Conservation (phyloP, 805 yeast genomes). For the Starmerella etchellsii region DNA sequence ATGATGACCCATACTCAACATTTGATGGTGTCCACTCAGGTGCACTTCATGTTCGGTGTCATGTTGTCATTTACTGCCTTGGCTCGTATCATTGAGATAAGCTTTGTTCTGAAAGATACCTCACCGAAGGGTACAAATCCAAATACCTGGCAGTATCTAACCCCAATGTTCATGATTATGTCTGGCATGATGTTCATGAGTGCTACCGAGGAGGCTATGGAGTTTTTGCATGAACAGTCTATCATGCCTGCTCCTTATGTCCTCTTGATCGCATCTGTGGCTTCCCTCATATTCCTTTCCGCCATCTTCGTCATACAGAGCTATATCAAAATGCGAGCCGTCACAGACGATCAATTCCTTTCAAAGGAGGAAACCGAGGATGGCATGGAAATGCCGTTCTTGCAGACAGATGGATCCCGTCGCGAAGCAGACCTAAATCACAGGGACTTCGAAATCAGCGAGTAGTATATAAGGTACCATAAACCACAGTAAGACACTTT, state of each 20-base stretch:
- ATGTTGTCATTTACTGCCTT: constrained; percentile 69
- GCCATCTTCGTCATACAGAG: constrained; percentile 45
- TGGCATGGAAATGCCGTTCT: constrained; percentile 25
- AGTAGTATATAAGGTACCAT: too few species aligned
- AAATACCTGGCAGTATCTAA: constrained; percentile 67
- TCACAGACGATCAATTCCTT: constrained; percentile 2
- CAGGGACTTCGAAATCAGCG: constrained; percentile 22
- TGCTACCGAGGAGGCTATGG: constrained; percentile 81
- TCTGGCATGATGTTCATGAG: constrained; percentile 80
- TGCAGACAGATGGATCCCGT: constrained; percentile 4
- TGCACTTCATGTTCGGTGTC: constrained; percentile 76
- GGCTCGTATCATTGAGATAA: constrained; percentile 63
- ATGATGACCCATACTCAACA: constrained; percentile 84
- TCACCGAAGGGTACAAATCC: constrained; percentile 34
- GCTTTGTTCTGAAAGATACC: constrained; percentile 55
- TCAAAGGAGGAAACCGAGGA: constrained; percentile 15
- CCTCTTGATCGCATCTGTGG: constrained; percentile 55
- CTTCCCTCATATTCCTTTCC: constrained; percentile 60
- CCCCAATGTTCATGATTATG: constrained; percentile 67
- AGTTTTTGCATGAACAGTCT: constrained; percentile 54
- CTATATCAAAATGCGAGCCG: constrained; percentile 34
- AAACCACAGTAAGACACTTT: too few species aligned
- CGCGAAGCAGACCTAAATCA: too few species aligned
- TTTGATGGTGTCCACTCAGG: constrained; percentile 64
- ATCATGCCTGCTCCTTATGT: constrained; percentile 81